Percentiles rank a stretch among this genome's conserved stretches.
Evolutionary conservation across 805 yeast genomes (phyloP).

Genomic region (Myxozyma lipomycoides): DNA sequence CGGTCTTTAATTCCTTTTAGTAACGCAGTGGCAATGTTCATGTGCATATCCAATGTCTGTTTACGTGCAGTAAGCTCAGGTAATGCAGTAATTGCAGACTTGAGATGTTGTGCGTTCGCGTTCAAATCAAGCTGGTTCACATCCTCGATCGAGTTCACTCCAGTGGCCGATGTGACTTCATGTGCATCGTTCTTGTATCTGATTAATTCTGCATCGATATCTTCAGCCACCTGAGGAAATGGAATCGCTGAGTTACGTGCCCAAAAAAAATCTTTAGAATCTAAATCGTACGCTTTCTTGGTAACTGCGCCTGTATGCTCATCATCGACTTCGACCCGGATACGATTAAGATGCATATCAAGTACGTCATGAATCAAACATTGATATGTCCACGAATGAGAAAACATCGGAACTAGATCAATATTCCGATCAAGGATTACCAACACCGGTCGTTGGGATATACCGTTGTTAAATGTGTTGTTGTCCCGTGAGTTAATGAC

Average conservation of each 20-base stretch:
- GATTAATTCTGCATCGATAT: constrained; percentile 79
- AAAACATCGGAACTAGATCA: constrained; percentile 88
- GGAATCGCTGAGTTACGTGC: constrained; percentile 75
- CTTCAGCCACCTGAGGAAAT: constrained; percentile 98
- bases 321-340: constrained; percentile 49
- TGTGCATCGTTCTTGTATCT: constrained; percentile 83
- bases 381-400: constrained; percentile 97
- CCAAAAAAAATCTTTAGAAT: constrained; percentile 95
- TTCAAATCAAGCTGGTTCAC: constrained; percentile 46
- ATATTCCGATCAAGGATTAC: constrained; percentile 81
- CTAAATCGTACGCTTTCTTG: constrained; percentile 72
- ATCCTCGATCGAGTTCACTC: constrained; percentile 67
- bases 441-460: constrained; percentile 49
- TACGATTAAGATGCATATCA: constrained; percentile 74
- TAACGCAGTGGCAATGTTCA: constrained; percentile 85
- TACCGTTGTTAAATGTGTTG: background rate
- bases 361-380: constrained; percentile 94
- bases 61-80: constrained; percentile 91
- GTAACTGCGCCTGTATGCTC: constrained; percentile 33
- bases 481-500: constrained; percentile 60
- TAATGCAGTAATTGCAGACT: constrained; percentile 76
- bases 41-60: constrained; percentile 87
- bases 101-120: constrained; percentile 42
- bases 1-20: constrained; percentile 81
- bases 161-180: constrained; percentile 74